Evolutionary conservation across 371 early-diverging fungal species (phyloP).

Genomic region (Apophysomyces elegans): DNA sequence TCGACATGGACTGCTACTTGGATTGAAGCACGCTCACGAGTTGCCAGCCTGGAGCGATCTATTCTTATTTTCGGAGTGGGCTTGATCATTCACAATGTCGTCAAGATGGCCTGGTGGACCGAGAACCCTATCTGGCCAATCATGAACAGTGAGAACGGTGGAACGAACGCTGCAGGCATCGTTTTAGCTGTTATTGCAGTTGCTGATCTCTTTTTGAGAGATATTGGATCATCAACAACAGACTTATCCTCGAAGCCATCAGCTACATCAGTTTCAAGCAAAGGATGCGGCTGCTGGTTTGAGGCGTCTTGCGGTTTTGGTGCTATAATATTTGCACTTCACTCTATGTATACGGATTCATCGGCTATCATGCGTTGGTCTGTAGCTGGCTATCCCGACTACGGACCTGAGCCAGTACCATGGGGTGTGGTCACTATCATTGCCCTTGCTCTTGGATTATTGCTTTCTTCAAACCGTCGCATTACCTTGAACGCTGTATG

Average conservation of each 20-base stretch:
- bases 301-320: constrained; percentile 69
- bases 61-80: constrained; percentile 71
- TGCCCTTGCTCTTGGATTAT: constrained; percentile 60
- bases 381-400: constrained; percentile 76
- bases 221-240: constrained; percentile 26
- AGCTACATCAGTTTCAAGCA: constrained; percentile 16
- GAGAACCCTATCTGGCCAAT: constrained; percentile 86
- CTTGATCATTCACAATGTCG: constrained; percentile 66
- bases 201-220: constrained; percentile 56
- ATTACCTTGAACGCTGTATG: constrained; percentile 59
- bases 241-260: neutral
- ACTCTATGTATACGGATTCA: constrained; percentile 77
- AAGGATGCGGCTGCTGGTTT: constrained; percentile 40
- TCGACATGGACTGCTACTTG: constrained; percentile 65
- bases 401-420: constrained; percentile 78
- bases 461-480: constrained; percentile 62
- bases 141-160: constrained; percentile 75
- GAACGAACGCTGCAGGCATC: constrained; percentile 69
- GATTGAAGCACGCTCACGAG: constrained; percentile 56
- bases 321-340: constrained; percentile 69
- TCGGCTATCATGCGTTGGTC: constrained; percentile 78
- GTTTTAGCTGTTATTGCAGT: constrained; percentile 64
- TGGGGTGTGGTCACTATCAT: constrained; percentile 73
- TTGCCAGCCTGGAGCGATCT: constrained; percentile 64
- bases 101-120: constrained; percentile 77